Evolutionary conservation across 2,329 filamentous ascomycete species (phyloP), one percentile per base, ranked within the genome.

Genomic region (Fusarium nematophilum): DNA sequence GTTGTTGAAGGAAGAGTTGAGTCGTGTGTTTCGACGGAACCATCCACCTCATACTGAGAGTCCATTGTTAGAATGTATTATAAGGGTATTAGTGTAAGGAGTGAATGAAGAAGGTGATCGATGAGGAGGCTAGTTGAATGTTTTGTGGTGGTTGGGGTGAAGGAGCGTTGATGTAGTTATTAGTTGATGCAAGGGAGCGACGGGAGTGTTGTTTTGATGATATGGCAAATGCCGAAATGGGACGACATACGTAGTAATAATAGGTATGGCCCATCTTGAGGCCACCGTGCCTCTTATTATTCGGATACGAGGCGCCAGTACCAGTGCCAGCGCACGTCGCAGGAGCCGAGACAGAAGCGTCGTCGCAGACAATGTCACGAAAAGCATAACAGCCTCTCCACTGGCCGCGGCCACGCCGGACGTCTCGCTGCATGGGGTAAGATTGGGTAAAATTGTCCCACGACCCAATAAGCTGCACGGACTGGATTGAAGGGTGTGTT

Each of bases 221-320:
- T 37, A 44, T 40, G 49, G 33, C 43, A 46, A 25, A 59, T 45
- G 45, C 47, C 46, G 50, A 63, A 67, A 51, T 57, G 46, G 53
- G 53, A 44, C 40, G 37, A 83, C 90, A 78, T 80, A 96, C 92
- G 78, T 95, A 97, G 81, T 96, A 98, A 84, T 94, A 97, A 76
- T 97, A 97, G 13, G 90, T 95, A 57, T 90, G 87, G 37, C 93
- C 93, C 91, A 97, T 97, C 75, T 90, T 95, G 62, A 97, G 83
- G 46, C 90, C 93, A 53, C 93, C 93, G 65, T 86, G 85, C 67
- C 92, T 86, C 78, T 81, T 65, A 76, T 80, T 58, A n/a, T n/a
- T n/a, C 39, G 42, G 54, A 64, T 64, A 67, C 56, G 64, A 64
- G 66, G 59, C 42, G 48, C 44, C 45, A 45, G 65, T 48, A 55